Conservation (phyloP, 306 rosid genomes). For the Senna siamea region DNA sequence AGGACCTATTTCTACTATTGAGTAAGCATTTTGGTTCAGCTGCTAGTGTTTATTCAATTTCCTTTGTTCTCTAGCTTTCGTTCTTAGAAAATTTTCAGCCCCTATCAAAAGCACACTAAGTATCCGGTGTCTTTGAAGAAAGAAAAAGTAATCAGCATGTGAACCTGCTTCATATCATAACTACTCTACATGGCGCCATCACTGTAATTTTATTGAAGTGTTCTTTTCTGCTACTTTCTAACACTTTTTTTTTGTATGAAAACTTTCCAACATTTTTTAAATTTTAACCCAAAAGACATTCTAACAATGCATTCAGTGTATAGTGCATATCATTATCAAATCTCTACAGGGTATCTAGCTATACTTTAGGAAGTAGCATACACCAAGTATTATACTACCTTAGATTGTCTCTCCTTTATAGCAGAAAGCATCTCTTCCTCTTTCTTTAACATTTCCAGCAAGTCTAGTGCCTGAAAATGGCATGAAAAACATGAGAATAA, state of each 20-base stretch:
- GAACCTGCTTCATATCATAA: too few species aligned
- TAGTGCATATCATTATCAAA: constrained; percentile 4
- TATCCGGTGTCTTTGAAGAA: too few species aligned
- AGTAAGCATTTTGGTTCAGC: too few species aligned
- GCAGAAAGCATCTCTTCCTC: constrained; percentile 91
- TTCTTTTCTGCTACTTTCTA: constrained; percentile 10
- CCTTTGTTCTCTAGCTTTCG: too few species aligned
- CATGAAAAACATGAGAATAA: constrained; percentile 35
- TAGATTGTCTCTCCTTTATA: constrained; percentile 68
- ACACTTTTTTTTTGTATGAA: too few species aligned
- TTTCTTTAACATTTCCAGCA: constrained; percentile 83
- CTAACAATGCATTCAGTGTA: neutral
- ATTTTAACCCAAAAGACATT: neutral
- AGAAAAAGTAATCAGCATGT: too few species aligned
- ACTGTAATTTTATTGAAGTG: neutral
- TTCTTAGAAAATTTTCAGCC: too few species aligned
- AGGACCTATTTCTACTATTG: too few species aligned
- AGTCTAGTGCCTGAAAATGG: constrained; percentile 71
- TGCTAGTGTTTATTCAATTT: too few species aligned
- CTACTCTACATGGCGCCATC: neutral
- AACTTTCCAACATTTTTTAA: constrained; percentile 4
- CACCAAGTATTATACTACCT: constrained; percentile 57
- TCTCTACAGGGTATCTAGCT: constrained; percentile 11
- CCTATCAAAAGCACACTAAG: too few species aligned
- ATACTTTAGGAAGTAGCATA: constrained; percentile 19